A percentile compares a stretch with the other conserved stretches of the same genome.
These are phyloP conservation scores for Plectosphaerella cucumerina DNA, from an alignment of 2,329 filamentous ascomycete genomes.

Conservation along the genomic window DNA sequence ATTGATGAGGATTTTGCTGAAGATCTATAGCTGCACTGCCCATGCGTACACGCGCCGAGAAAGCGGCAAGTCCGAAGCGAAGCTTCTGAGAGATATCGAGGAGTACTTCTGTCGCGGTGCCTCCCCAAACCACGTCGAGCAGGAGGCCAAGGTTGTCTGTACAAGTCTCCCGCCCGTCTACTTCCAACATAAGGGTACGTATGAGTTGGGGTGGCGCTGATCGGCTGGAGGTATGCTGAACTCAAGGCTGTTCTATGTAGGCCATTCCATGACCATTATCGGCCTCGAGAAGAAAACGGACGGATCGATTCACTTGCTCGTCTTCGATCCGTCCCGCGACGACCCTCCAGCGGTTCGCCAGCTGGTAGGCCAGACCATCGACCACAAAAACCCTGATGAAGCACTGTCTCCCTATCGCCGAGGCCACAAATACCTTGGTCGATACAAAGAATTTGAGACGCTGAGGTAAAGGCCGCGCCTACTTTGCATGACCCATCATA, in stretches of 20 bases:
- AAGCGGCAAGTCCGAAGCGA: conserved; percentile 39
- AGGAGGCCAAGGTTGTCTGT: conserved; percentile 57
- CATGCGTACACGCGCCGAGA: conserved; percentile 51
- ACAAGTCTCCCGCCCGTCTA: conserved; percentile 82
- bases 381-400: conserved; percentile 40
- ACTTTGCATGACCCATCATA: no score
- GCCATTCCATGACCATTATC: conserved; percentile 87
- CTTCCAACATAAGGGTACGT: conserved; percentile 72
- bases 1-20: background rate
- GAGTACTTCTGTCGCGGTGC: conserved; percentile 65
- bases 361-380: conserved; percentile 46
- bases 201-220: background rate
- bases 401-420: conserved; percentile 72
- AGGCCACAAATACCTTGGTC: conserved; percentile 61
- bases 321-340: conserved; percentile 84
- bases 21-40: conserved; percentile 50
- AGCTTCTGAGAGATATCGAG: conserved; percentile 66
- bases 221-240: background rate
- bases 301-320: conserved; percentile 66
- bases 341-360: conserved; percentile 61
- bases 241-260: conserved; percentile 26
- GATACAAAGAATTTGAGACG: conserved; percentile 74
- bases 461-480: conserved; percentile 30
- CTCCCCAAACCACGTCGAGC: conserved; percentile 28
- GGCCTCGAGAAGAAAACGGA: conserved; percentile 69